phyloP scores from a whole-genome alignment of 208 protist genomes.

The Acanthamoeba sp. region DNA sequence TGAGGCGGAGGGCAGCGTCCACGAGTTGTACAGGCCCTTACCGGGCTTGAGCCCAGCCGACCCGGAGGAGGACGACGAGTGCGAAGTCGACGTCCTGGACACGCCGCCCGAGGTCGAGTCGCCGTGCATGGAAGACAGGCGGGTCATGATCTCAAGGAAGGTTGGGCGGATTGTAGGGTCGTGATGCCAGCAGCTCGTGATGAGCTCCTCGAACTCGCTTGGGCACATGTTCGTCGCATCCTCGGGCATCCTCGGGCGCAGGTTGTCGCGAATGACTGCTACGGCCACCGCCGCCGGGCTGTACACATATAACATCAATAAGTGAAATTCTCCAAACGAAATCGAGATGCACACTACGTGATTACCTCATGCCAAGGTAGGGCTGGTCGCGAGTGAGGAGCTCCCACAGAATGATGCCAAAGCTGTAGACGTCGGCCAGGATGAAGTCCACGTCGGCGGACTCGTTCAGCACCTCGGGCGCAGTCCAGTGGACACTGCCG shows the following conservation, averaged over 20 bases:
- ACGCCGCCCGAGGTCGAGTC: neutral
- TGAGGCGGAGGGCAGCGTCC: neutral
- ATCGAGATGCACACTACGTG: neutral
- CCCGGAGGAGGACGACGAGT: neutral
- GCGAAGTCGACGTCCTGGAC: neutral
- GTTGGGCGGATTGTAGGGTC: neutral
- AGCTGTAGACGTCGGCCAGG: constrained; percentile 8
- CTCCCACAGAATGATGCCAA: constrained; percentile 45
- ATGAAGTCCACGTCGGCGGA: constrained; percentile 17
- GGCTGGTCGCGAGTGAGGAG: constrained; percentile 11
- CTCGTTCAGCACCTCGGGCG: constrained; percentile 42
- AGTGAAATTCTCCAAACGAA: neutral
- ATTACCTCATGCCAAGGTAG: neutral
- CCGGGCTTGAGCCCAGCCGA: too few species aligned
- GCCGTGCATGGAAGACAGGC: neutral
- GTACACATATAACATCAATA: neutral
- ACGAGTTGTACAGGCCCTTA: neutral
- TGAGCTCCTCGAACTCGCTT: neutral
- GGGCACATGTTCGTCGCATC: neutral
- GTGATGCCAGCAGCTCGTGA: constrained; percentile 23
- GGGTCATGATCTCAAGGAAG: constrained; percentile 13
- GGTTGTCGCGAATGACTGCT: constrained; percentile 2
- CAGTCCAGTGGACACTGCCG: constrained; percentile 41
- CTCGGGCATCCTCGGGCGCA: neutral
- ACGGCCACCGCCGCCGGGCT: constrained; percentile 43